Base-by-base conservation (phyloP, 2,329 filamentous ascomycete genomes). In the Thyridium curvatum region DNA sequence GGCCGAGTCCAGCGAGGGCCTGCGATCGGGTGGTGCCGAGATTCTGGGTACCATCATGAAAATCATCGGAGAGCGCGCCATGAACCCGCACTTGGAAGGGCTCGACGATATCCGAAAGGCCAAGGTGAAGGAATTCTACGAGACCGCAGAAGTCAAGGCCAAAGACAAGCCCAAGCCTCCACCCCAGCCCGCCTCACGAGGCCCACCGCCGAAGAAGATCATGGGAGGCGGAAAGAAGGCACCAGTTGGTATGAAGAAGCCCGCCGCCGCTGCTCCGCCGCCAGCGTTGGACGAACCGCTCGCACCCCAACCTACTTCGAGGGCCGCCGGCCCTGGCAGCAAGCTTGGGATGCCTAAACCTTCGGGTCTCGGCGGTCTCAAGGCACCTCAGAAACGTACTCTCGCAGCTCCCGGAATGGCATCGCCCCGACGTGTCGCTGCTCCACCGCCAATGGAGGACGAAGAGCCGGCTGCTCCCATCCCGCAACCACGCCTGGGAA, bases 1-100 rank as follows among this genome's bases (percentile, higher is more conserved):
- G 13, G 83, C 90, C 0, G 93, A 98, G 58, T 91, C 87, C 0
- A 90, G 82, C 49, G 90, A 94, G 51, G 82, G 76, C 3, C 78
- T 94, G 42, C 80, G 93, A 62, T 84, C 91, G 35, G 89, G 88
- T 21, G 93, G 90, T 59, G 90, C 90, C 12, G 93, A 98, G 60
- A 82, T 93, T 28, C 69, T 98, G 3, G 93, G 94, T 46, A 95
- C 90, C 0, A 63, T 98, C 36, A 97, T 96, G 93, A 98, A 97
- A 67, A 97, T 98, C 40, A 86, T 97, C 67, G 91, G 93, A 32
- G 94, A 98, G 61, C 80, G 93, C 41, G 86, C 86, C 38, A 98
- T 98, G 93, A 88, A 85, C 32, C 84, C 87, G 8, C 86, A 94
- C 58, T 67, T 98, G 13, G 91, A 96, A 46, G 88, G 88, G 3